phyloP scores from a whole-genome alignment of 495 filamentous ascomycete genomes.

The Xylaria palmicola region DNA sequence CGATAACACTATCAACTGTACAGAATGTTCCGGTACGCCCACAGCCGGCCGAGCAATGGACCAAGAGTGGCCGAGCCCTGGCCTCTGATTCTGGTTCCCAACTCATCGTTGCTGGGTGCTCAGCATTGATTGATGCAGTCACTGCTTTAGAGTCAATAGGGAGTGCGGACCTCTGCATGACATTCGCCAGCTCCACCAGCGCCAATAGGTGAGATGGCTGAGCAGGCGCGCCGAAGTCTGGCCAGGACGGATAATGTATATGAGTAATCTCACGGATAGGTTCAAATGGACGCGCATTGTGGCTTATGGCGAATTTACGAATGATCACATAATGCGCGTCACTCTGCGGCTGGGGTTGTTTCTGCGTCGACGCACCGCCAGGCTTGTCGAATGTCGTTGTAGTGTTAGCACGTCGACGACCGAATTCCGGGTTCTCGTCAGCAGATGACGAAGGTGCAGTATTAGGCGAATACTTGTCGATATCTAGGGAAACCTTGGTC shows the following conservation, averaged over 20 bases:
- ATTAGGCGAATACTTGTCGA: slow-evolving; percentile 46
- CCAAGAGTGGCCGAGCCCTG: slow-evolving; percentile 68
- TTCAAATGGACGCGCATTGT: slow-evolving; percentile 74
- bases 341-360: slow-evolving; percentile 21
- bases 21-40: slow-evolving; percentile 96
- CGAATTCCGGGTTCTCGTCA: slow-evolving; percentile 24
- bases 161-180: slow-evolving; percentile 49
- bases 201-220: slow-evolving; percentile 82
- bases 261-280: slow-evolving; percentile 93
- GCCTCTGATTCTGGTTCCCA: slow-evolving; percentile 55
- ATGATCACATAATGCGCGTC: slow-evolving; percentile 78
- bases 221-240: slow-evolving; percentile 92
- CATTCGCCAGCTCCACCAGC: slow-evolving; percentile 81
- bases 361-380: not conserved
- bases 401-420: slow-evolving; percentile 29
- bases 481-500: slow-evolving; percentile 72
- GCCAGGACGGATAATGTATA: slow-evolving; percentile 91
- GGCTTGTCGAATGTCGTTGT: slow-evolving; percentile 21
- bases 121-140: slow-evolving; percentile 26
- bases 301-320: slow-evolving; percentile 80
- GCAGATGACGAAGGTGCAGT: slow-evolving; percentile 23
- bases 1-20: slow-evolving; percentile 90
- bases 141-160: slow-evolving; percentile 35
- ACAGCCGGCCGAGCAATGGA: slow-evolving; percentile 95
- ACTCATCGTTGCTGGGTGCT: slow-evolving; percentile 31